These are phyloP conservation scores for Symbiodinium natans DNA, from an alignment of 73 alveolate species.

Conservation along the genomic window DNA sequence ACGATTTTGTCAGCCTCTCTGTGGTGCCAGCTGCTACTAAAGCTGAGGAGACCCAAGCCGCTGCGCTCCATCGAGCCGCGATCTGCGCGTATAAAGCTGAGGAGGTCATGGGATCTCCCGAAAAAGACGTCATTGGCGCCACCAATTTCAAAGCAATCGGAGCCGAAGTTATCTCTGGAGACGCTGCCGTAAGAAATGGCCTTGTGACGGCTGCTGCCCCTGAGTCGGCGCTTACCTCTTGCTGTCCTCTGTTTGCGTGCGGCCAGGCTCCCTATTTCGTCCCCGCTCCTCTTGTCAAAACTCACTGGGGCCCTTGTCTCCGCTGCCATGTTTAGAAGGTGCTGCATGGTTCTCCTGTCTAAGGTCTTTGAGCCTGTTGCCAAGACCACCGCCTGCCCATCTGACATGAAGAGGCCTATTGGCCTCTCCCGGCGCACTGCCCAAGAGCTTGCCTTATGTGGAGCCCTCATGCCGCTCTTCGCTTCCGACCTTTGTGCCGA, in stretches of 20 bases:
- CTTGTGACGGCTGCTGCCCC: background rate
- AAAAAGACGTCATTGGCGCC: background rate
- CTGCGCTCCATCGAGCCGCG: background rate
- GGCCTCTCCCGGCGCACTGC: background rate
- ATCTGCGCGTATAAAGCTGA: background rate
- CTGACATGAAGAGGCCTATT: no score
- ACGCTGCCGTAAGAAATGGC: background rate
- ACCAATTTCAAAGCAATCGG: background rate
- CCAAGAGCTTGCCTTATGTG: background rate
- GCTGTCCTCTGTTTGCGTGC: background rate
- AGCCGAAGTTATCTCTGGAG: background rate
- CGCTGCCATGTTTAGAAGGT: background rate
- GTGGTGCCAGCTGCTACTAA: background rate
- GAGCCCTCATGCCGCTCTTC: background rate
- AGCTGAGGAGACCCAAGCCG: background rate
- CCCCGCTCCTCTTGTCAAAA: background rate
- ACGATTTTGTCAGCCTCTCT: background rate
- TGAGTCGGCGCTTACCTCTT: background rate
- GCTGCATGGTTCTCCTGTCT: background rate
- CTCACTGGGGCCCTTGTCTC: conserved; percentile 2
- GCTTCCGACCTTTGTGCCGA: background rate
- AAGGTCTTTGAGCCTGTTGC: background rate
- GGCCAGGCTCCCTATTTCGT: background rate
- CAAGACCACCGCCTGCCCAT: background rate
- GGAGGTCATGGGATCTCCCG: background rate